These are phyloP conservation scores for Eimeria acervulina DNA, from an alignment of 169 alveolate species.

Conservation along the genomic window DNA sequence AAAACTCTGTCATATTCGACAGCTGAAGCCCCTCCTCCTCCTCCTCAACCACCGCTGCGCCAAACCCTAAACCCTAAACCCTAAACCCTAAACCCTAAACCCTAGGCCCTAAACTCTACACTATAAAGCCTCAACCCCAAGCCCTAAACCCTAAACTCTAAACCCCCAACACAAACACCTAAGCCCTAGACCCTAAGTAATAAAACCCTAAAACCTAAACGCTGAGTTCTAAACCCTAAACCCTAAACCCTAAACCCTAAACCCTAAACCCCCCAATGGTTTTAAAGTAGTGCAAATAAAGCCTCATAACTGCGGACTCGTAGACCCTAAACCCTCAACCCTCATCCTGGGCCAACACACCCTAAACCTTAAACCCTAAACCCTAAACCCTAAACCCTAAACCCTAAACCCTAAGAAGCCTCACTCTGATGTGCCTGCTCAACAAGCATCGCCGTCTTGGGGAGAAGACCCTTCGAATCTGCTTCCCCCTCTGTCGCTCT, in stretches of 20 bases:
- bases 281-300: too few species aligned
- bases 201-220: not conserved
- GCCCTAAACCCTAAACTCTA: constrained; percentile 11
- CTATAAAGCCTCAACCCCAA: not conserved
- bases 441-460: constrained; percentile 24
- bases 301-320: too few species aligned
- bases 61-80: constrained; percentile 1
- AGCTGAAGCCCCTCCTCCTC: constrained; percentile 76
- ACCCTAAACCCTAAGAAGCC: constrained; percentile 2
- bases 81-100: not conserved
- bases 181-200: not conserved
- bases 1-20: constrained; percentile 75
- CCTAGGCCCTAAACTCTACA: not conserved
- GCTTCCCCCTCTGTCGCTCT: not conserved
- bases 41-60: constrained; percentile 33
- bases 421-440: not conserved
- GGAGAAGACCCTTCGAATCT: not conserved
- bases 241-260: constrained; percentile 3
- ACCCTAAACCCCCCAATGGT: not conserved
- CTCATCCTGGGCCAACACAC: too few species aligned
- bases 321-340: too few species aligned
- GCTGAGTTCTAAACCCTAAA: not conserved
- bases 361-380: constrained; percentile 22
- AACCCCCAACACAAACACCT: not conserved
- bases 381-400: constrained; percentile 33